These are phyloP conservation scores for Chrysanthemum makinoi DNA, from an alignment of 129 eudicot species.

Conservation along the genomic window DNA sequence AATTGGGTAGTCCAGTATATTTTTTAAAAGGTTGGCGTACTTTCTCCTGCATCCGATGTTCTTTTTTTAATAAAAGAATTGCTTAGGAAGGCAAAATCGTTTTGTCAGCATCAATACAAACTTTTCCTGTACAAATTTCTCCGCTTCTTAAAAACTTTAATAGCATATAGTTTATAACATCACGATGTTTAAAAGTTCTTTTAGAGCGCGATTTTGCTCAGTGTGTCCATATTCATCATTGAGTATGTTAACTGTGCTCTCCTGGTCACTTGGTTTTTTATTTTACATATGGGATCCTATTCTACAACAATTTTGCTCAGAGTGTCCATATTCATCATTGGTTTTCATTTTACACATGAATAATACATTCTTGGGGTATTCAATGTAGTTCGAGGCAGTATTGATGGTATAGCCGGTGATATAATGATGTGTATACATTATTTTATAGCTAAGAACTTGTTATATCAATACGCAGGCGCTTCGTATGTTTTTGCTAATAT, in stretches of 20 bases:
- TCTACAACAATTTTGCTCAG: not conserved
- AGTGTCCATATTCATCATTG: not conserved
- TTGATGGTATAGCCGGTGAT: conserved; percentile 12
- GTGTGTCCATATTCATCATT: not conserved
- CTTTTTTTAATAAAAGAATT: not conserved
- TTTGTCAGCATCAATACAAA: not conserved
- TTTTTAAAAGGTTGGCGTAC: not conserved
- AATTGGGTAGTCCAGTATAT: conserved; percentile 4
- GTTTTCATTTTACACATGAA: not conserved
- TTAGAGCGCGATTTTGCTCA: not conserved
- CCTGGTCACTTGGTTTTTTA: not conserved
- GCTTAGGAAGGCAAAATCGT: conserved; percentile 2
- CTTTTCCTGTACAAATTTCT: conserved; percentile 2
- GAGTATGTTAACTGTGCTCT: not conserved
- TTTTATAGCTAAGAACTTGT: not conserved
- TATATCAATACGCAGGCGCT: not conserved
- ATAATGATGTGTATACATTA: conserved; percentile 1
- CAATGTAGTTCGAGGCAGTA: not conserved
- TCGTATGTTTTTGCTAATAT: not conserved
- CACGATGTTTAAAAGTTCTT: no score
- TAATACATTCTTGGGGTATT: not conserved
- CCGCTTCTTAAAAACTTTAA: not conserved
- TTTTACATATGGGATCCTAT: conserved; percentile 9
- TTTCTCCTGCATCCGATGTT: not conserved
- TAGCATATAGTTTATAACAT: not conserved